Evolutionary conservation across 2,329 filamentous ascomycete genomes (phyloP).

Genomic region (Arthroderma sp.): DNA sequence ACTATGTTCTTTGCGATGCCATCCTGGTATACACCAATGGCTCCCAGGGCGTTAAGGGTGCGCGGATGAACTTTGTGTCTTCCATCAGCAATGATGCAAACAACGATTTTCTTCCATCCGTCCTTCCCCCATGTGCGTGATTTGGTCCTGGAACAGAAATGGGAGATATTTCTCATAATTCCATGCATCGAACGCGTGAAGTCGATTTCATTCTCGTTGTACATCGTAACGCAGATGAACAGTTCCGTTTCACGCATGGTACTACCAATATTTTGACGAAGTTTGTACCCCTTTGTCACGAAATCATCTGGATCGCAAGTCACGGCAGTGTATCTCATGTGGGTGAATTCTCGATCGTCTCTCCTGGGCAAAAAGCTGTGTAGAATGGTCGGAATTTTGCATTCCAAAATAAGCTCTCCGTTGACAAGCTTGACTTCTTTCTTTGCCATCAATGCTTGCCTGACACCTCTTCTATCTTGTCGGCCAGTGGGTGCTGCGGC

Average conservation of each 20-base stretch:
- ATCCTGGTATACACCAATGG: slow-evolving; percentile 95
- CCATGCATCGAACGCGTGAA: slow-evolving; percentile 98
- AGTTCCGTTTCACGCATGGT: slow-evolving; percentile 84
- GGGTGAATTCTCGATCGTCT: slow-evolving; percentile 91
- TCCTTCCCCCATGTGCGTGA: slow-evolving; percentile 93
- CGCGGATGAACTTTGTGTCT: slow-evolving; percentile 86
- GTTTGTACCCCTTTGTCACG: slow-evolving; percentile 72
- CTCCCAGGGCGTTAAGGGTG: slow-evolving; percentile 84
- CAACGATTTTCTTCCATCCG: slow-evolving; percentile 98
- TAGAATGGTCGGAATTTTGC: slow-evolving; percentile 96
- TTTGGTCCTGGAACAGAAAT: slow-evolving; percentile 86
- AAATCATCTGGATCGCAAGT: slow-evolving; percentile 96
- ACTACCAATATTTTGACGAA: slow-evolving; percentile 77
- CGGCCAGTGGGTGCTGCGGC: slow-evolving; percentile 76
- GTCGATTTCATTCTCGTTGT: slow-evolving; percentile 94
- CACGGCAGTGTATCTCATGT: slow-evolving; percentile 98
- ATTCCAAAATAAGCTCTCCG: slow-evolving; percentile 91
- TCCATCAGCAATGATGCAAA: slow-evolving; percentile 91
- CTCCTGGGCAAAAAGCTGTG: slow-evolving; percentile 91
- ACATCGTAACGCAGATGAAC: slow-evolving; percentile 97
- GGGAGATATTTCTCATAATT: slow-evolving; percentile 94
- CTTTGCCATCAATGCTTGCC: slow-evolving; percentile 75
- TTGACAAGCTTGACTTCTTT: slow-evolving; percentile 96
- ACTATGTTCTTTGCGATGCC: slow-evolving; percentile 98
- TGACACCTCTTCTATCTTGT: slow-evolving; percentile 75